Evolutionary conservation across 352 stramenopile genomes (phyloP).

Genomic region (Halophytophthora polymorphica): DNA sequence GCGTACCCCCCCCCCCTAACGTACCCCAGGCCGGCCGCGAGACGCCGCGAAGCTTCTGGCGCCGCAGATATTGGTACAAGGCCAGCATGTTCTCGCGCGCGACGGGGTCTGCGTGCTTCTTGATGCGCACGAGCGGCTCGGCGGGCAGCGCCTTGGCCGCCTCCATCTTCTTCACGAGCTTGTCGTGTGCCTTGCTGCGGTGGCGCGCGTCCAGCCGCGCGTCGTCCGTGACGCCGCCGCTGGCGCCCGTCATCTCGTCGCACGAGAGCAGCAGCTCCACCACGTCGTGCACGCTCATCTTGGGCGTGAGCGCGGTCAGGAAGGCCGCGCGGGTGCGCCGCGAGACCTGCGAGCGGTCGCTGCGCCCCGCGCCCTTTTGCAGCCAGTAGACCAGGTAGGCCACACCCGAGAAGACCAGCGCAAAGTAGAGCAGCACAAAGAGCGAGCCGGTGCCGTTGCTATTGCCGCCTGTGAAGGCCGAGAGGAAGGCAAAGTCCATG

Average conservation of each 20-base stretch:
- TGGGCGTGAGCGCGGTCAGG: conserved; percentile 49
- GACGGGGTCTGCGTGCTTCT: conserved; percentile 71
- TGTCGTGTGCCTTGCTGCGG: conserved; percentile 66
- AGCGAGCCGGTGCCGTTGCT: conserved; percentile 44
- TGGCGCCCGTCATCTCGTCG: conserved; percentile 65
- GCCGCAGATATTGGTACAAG: conserved; percentile 74
- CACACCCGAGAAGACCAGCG: conserved; percentile 52
- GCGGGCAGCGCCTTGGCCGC: conserved; percentile 51
- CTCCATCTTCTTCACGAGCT: conserved; percentile 83
- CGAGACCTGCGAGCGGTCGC: conserved; percentile 66
- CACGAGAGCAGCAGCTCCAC: conserved; percentile 73
- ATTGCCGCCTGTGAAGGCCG: conserved; percentile 34
- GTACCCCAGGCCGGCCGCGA: conserved; percentile 63
- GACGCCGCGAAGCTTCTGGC: conserved; percentile 63
- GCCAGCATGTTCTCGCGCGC: conserved; percentile 82
- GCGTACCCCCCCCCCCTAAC: no score
- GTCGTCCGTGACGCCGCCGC: conserved; percentile 32
- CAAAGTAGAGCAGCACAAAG: conserved; percentile 76
- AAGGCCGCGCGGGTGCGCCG: conserved; percentile 40
- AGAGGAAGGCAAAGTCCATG: conserved; percentile 69
- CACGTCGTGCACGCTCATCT: conserved; percentile 81
- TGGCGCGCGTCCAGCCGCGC: conserved; percentile 43
- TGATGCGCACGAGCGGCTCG: conserved; percentile 65
- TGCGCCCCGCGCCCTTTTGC: conserved; percentile 42
- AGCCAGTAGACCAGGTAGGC: conserved; percentile 63